phyloP scores from a whole-genome alignment of 129 eudicot genomes.

The Mikania micrantha region DNA sequence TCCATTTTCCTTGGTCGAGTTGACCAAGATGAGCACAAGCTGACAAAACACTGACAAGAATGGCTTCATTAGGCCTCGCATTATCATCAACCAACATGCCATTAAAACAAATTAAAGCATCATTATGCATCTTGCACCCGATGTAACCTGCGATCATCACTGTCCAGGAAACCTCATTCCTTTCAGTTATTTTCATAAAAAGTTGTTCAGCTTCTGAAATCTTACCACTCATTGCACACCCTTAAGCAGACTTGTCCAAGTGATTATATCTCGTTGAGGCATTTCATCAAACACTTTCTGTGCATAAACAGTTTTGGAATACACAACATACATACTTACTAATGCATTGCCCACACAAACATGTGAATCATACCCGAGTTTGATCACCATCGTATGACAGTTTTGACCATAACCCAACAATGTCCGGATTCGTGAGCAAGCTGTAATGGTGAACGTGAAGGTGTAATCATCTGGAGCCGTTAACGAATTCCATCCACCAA shows the following conservation, averaged over 20 bases:
- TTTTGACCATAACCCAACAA: too few relatives aligned
- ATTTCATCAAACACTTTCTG: too few relatives aligned
- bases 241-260: too few relatives aligned
- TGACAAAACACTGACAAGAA: constrained; percentile 28
- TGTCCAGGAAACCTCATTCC: constrained; percentile 39
- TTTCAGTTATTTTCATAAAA: constrained; percentile 28
- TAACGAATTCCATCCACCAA: constrained; percentile 18
- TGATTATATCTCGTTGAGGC: too few relatives aligned
- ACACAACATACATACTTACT: constrained; percentile 25
- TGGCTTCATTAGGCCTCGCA: constrained; percentile 32
- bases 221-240: constrained; percentile 18
- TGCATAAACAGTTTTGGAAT: constrained; percentile 19
- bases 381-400: too few relatives aligned
- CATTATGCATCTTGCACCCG: constrained; percentile 16
- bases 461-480: too few relatives aligned
- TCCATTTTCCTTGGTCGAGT: constrained; percentile 41
- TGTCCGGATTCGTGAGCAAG: too few relatives aligned
- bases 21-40: constrained; percentile 48
- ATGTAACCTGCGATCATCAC: constrained; percentile 40
- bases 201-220: constrained; percentile 17
- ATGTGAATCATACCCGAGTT: too few relatives aligned
- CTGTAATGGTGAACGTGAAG: too few relatives aligned
- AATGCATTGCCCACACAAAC: constrained; percentile 40
- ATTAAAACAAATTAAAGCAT: constrained; percentile 27
- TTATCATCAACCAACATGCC: constrained; percentile 29